Evolutionary conservation across 2,329 filamentous ascomycete species (phyloP).

Genomic region (Fusarium oligoseptatum): DNA sequence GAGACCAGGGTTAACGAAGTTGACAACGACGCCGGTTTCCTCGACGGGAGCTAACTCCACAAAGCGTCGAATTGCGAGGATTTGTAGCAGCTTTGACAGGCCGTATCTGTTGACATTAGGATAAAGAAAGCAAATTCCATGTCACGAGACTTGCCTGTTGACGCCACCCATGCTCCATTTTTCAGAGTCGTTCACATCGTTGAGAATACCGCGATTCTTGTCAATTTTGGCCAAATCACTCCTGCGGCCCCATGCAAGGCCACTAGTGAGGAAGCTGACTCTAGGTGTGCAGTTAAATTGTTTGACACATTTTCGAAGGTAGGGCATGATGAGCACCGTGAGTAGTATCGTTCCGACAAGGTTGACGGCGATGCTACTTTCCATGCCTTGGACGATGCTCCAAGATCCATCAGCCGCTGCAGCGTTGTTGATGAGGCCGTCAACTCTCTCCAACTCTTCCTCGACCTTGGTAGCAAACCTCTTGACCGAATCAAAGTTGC

Average conservation of each 20-base stretch:
- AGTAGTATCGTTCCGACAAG: background rate
- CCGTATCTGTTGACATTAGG: background rate
- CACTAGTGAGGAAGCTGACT: background rate
- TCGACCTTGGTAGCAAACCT: constrained; percentile 51
- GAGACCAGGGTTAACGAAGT: constrained; percentile 3
- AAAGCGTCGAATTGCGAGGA: constrained; percentile 1
- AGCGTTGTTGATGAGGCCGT: constrained; percentile 4
- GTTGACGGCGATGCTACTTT: constrained; percentile 1
- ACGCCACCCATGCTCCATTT: background rate
- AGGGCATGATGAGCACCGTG: background rate
- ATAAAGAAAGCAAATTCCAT: too few species aligned
- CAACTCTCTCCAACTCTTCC: constrained; percentile 37
- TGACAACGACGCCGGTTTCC: background rate
- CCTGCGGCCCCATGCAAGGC: background rate
- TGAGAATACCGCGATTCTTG: background rate
- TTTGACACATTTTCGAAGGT: background rate
- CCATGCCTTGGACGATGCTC: background rate
- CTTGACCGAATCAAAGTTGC: constrained; percentile 35
- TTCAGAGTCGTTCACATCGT: background rate
- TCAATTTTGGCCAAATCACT: background rate
- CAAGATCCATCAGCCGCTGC: background rate
- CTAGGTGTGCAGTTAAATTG: background rate
- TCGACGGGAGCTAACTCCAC: background rate
- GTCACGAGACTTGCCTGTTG: background rate
- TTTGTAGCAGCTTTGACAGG: background rate